phyloP scores from a whole-genome alignment of 768 basidiomycete species.

The Vararia minispora region DNA sequence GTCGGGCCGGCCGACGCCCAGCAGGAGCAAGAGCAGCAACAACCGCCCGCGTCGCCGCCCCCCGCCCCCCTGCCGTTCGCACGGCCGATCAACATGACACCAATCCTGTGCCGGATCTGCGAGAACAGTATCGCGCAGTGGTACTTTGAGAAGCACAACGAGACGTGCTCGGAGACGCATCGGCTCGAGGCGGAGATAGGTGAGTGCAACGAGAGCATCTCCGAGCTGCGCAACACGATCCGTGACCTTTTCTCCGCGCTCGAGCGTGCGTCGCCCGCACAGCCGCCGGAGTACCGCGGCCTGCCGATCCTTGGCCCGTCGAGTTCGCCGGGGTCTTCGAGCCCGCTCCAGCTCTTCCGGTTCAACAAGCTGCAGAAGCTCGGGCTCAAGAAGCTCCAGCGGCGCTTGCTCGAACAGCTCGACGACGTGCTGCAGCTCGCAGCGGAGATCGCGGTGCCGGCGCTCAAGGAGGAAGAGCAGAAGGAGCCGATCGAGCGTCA shows the following conservation, averaged over 20 bases:
- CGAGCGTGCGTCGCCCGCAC: slow-evolving; percentile 59
- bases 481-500: slow-evolving; percentile 91
- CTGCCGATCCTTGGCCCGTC: slow-evolving; percentile 74
- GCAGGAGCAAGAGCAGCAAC: slow-evolving; percentile 18
- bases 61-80: slow-evolving; percentile 65
- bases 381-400: slow-evolving; percentile 73
- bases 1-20: slow-evolving; percentile 27
- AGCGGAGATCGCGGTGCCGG: slow-evolving; percentile 73
- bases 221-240: slow-evolving; percentile 79
- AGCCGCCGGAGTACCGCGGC: slow-evolving; percentile 74
- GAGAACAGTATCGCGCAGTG: slow-evolving; percentile 94
- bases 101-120: slow-evolving; percentile 93
- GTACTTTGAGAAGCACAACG: slow-evolving; percentile 99
- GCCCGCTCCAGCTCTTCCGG: slow-evolving; percentile 70
- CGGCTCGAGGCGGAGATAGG: slow-evolving; percentile 90
- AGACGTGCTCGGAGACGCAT: slow-evolving; percentile 95
- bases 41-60: slow-evolving; percentile 34
- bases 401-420: slow-evolving; percentile 73
- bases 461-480: slow-evolving; percentile 84
- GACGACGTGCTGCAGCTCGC: slow-evolving; percentile 78
- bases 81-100: slow-evolving; percentile 68
- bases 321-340: slow-evolving; percentile 57
- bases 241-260: slow-evolving; percentile 64
- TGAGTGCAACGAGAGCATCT: slow-evolving; percentile 88
- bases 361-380: slow-evolving; percentile 62